Conservation (phyloP, 345 rosid genomes). For the Bruguiera parviflora region DNA sequence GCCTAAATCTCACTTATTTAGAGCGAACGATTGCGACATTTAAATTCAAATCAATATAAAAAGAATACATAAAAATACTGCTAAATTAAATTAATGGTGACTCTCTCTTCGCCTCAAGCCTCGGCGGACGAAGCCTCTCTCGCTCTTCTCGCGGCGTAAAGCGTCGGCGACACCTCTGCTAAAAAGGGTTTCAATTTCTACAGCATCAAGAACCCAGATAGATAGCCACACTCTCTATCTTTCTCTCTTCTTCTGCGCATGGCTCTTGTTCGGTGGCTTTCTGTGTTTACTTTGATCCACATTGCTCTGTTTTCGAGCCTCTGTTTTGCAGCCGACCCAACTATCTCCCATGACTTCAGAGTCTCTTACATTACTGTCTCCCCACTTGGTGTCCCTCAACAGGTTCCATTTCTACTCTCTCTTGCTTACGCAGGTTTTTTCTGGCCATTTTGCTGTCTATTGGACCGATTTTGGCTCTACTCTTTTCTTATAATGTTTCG, state of each 20-base stretch:
- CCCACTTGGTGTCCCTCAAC: neutral
- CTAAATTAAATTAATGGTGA: too few species aligned
- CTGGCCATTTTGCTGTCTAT: neutral
- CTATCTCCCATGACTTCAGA: neutral
- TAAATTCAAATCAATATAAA: too few species aligned
- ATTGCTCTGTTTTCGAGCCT: neutral
- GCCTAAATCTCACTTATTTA: too few species aligned
- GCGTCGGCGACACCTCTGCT: neutral
- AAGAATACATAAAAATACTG: too few species aligned
- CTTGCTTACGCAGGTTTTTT: neutral
- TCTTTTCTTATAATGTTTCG: neutral
- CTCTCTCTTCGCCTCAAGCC: too few species aligned
- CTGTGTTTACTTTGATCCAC: neutral
- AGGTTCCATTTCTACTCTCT: neutral
- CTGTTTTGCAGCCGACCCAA: neutral
- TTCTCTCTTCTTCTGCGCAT: neutral
- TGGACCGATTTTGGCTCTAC: neutral
- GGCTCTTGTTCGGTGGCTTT: neutral
- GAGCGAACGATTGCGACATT: too few species aligned
- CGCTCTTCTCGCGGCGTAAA: too few species aligned
- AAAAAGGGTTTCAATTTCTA: neutral
- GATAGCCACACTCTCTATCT: too few species aligned
- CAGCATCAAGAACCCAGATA: neutral
- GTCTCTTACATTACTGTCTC: neutral
- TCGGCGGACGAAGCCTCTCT: too few species aligned